Percentiles rank a stretch among this genome's conserved stretches.
Conservation (phyloP, 2,329 filamentous ascomycete genomes). For the Pyrenophora tritici-repentis region DNA sequence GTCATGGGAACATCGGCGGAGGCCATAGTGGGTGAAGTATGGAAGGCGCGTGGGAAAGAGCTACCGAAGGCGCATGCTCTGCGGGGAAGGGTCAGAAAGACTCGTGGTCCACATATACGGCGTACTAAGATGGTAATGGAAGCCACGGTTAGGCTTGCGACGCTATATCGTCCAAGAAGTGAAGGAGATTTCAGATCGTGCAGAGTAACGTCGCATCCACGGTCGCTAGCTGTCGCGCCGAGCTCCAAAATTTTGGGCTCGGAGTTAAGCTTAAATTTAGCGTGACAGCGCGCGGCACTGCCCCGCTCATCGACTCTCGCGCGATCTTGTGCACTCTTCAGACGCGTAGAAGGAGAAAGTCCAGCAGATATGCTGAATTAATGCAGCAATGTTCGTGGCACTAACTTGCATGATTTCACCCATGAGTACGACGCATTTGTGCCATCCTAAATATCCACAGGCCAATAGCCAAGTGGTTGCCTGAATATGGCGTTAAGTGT, state of each 20-base stretch:
- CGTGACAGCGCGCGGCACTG: slow-evolving; percentile 19
- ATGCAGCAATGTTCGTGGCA: too few species aligned
- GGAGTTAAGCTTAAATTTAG: slow-evolving; percentile 40
- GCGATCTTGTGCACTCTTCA: background rate
- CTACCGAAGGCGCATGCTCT: slow-evolving; percentile 37
- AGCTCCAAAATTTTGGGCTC: slow-evolving; percentile 32
- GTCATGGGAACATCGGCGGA: slow-evolving; percentile 18
- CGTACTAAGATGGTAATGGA: slow-evolving; percentile 12
- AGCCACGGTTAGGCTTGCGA: slow-evolving; percentile 27
- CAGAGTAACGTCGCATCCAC: slow-evolving; percentile 1
- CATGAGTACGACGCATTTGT: too few species aligned
- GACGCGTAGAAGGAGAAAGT: too few species aligned
- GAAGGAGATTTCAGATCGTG: background rate
- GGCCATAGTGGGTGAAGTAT: slow-evolving; percentile 25
- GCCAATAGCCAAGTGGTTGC: slow-evolving; percentile 27
- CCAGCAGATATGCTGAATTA: too few species aligned
- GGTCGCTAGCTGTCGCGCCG: slow-evolving; percentile 14
- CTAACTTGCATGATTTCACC: too few species aligned
- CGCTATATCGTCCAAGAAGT: background rate
- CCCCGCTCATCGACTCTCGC: slow-evolving; percentile 8
- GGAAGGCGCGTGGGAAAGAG: slow-evolving; percentile 25
- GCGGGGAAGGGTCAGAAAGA: slow-evolving; percentile 14
- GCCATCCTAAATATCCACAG: slow-evolving; percentile 1
- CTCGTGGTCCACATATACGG: slow-evolving; percentile 29
- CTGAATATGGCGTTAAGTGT: slow-evolving; percentile 27